phyloP scores from a whole-genome alignment of 768 basidiomycete species.

The Lentinula sp. region DNA sequence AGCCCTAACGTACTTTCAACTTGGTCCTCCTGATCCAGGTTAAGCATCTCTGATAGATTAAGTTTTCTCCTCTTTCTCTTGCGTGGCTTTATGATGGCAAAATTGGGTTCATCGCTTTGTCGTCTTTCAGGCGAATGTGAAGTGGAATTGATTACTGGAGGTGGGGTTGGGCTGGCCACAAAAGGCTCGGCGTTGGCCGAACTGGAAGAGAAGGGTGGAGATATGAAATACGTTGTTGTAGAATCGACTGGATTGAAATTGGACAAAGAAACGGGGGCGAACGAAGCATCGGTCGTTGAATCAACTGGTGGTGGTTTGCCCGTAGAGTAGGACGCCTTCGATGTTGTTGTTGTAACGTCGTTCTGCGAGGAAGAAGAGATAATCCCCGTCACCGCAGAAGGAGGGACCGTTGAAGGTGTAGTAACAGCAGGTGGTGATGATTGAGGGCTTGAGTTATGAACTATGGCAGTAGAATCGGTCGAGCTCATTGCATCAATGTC shows the following conservation, averaged over 20 bases:
- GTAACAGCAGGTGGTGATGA: neutral
- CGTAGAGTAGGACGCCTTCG: neutral
- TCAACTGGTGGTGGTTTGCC: neutral
- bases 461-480: conserved; percentile 1
- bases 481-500: neutral
- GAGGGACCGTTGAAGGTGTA: neutral
- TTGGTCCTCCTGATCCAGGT: conserved; percentile 22
- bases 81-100: conserved; percentile 3
- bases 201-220: too few relatives aligned
- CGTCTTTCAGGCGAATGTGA: neutral
- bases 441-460: neutral
- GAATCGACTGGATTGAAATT: neutral
- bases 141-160: neutral
- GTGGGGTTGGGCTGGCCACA: neutral
- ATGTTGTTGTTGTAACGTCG: neutral
- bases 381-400: neutral
- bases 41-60: conserved; percentile 20
- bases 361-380: neutral
- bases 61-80: conserved; percentile 23
- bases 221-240: too few relatives aligned
- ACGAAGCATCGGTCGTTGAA: neutral
- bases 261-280: neutral
- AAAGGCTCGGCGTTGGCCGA: neutral
- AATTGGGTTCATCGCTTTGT: neutral
- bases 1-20: conserved; percentile 10